Conservation (phyloP, 257 asterid genomes). For the Cinchona pubescens region DNA sequence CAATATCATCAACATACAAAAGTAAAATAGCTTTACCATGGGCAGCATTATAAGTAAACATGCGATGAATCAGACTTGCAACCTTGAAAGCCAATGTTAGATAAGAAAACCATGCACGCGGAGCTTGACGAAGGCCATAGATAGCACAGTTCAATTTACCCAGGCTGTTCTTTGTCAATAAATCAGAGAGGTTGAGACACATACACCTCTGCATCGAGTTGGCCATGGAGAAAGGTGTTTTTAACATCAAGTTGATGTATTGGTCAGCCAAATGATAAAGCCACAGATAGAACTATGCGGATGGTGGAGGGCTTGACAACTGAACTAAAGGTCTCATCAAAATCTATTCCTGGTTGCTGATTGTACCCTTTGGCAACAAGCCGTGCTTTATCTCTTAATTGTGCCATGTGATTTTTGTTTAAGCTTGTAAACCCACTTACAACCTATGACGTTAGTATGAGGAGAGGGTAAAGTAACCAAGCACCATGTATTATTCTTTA, state of each 20-base stretch:
- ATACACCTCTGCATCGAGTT: background rate
- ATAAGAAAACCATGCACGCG: background rate
- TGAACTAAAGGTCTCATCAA: background rate
- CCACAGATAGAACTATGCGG: background rate
- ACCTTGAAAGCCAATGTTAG: background rate
- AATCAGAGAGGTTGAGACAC: background rate
- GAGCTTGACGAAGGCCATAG: background rate
- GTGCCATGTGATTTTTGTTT: background rate
- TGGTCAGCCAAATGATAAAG: background rate
- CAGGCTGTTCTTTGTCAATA: background rate
- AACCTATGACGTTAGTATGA: too few species aligned
- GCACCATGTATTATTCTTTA: too few species aligned
- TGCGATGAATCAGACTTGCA: background rate
- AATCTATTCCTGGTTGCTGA: background rate
- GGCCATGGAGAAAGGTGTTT: background rate
- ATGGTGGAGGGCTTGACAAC: background rate
- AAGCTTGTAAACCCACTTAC: too few species aligned
- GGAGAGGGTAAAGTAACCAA: too few species aligned
- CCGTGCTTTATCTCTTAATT: background rate
- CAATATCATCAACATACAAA: background rate
- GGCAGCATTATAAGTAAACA: background rate
- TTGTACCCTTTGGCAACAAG: background rate
- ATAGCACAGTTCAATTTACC: background rate
- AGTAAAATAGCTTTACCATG: background rate
- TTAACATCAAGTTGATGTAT: background rate